Percentiles rank a stretch among this genome's conserved stretches.
phyloP scores from a whole-genome alignment of 768 basidiomycete genomes.

The Kwoniella dendrophila region DNA sequence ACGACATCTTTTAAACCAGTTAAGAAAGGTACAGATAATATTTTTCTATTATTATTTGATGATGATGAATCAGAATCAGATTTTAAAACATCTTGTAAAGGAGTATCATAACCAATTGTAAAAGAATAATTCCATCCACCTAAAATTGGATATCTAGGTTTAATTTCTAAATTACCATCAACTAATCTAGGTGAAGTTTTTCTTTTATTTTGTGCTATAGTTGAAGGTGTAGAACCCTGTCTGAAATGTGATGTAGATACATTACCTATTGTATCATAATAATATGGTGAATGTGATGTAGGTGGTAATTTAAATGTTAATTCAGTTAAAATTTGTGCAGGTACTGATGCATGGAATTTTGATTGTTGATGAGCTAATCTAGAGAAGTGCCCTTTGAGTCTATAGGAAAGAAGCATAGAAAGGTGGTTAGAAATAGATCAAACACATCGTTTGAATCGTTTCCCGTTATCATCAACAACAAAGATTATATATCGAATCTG shows the following conservation, averaged over 20 bases:
- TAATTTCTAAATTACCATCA: conserved; percentile 73
- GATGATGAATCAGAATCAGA: too few species aligned
- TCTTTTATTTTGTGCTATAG: conserved; percentile 1
- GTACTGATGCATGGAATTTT: conserved; percentile 67
- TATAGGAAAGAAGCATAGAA: conserved; percentile 51
- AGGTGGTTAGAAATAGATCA: too few species aligned
- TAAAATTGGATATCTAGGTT: conserved; percentile 86
- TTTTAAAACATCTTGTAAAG: conserved; percentile 66
- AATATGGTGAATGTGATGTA: conserved; percentile 79
- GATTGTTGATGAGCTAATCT: conserved; percentile 84
- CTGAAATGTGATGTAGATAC: conserved; percentile 91
- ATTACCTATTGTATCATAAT: conserved; percentile 89
- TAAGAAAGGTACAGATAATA: conserved; percentile 81
- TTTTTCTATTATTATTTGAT: conserved; percentile 65
- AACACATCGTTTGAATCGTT: background rate
- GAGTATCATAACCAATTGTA: conserved; percentile 91
- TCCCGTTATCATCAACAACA: too few species aligned
- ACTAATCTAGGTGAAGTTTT: conserved; percentile 29
- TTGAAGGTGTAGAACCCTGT: conserved; percentile 55
- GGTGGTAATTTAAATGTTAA: conserved; percentile 80
- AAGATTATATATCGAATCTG: too few species aligned
- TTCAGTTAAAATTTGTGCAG: conserved; percentile 66
- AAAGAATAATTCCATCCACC: conserved; percentile 98
- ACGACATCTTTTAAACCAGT: conserved; percentile 72
- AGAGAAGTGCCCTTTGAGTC: conserved; percentile 93